Evolutionary conservation across 2,329 filamentous ascomycete species (phyloP), one percentile per base, ranked within the genome.

Genomic region (Amauroascus niger): DNA sequence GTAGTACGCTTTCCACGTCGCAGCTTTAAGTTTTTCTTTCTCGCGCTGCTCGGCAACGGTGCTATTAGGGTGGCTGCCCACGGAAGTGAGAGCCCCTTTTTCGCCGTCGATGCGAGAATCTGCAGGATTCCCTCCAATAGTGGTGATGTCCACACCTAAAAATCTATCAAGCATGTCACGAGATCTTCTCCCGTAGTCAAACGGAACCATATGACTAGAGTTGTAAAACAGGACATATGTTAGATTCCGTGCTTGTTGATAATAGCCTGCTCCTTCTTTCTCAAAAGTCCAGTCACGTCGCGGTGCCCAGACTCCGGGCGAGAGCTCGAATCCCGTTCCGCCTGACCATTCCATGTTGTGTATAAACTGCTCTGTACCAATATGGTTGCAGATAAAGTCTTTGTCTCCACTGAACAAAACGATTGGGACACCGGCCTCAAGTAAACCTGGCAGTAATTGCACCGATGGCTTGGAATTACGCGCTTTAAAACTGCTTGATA

Each of bases 111-210:
- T 84, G 30, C 80, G 79, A 55, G 84, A 89, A 68, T 95, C 86
- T 0, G 83, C 79, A 0, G 89, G 88, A 49, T 75, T 73, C 49
- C 88, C 90, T 55, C 91, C 91, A 60, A 96, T 94, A 64, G 80
- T 85, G 62, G 81, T 86, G 60, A 97, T 94, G 65, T 97, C 89
- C 39, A 98, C 88, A 47, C 82, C 81, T 79, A 97, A 88, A 72
- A 98, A 95, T 39, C 93, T 86, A 70, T 98, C 91, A 14, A 98
- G 82, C 93, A 98, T 98, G 68, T 97, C 93, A 57, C 91, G 82
- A 18, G 84, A 86, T 57, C 89, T 84, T 46, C 88, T 83, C 1
- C 91, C 84, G 62, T 86, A 87, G 69, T 98, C 91, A 65, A 93
- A 97, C 0, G 93, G 94, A 1, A 98, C 93, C 93, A 98, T 98